Conservation (phyloP, 1,139 yeast genomes). For the Magnusiomyces suaveolens region DNA sequence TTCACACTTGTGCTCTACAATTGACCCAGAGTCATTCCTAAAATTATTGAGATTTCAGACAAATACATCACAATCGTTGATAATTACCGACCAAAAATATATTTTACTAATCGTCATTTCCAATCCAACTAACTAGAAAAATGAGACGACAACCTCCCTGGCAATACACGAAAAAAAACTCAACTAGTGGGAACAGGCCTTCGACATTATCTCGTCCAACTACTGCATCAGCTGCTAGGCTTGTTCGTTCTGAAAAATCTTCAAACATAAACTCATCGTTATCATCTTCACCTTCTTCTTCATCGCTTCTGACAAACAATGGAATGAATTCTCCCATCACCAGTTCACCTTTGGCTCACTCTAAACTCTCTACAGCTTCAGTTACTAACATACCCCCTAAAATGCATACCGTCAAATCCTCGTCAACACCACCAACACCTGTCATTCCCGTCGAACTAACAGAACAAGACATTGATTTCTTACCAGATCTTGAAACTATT, state of each 20-base stretch:
- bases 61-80: neutral
- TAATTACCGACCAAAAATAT: constrained; percentile 4
- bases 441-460: neutral
- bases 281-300: neutral
- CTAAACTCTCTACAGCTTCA: neutral
- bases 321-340: neutral
- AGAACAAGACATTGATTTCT: constrained; percentile 4
- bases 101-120: neutral
- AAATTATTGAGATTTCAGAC: constrained; percentile 1
- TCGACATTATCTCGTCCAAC: constrained; percentile 1
- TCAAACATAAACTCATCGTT: neutral
- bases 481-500: neutral
- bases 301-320: neutral
- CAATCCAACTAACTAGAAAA: neutral
- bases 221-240: constrained; percentile 1
- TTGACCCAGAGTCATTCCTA: neutral
- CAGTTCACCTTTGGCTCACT: neutral
- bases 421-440: neutral
- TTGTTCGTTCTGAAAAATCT: neutral
- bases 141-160: neutral
- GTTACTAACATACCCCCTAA: neutral
- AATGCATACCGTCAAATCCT: neutral
- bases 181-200: neutral
- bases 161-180: neutral
- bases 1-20: neutral